These are phyloP conservation scores for Canna indica DNA, from an alignment of 176 grass and related monocot genomes.

Conservation along the genomic window DNA sequence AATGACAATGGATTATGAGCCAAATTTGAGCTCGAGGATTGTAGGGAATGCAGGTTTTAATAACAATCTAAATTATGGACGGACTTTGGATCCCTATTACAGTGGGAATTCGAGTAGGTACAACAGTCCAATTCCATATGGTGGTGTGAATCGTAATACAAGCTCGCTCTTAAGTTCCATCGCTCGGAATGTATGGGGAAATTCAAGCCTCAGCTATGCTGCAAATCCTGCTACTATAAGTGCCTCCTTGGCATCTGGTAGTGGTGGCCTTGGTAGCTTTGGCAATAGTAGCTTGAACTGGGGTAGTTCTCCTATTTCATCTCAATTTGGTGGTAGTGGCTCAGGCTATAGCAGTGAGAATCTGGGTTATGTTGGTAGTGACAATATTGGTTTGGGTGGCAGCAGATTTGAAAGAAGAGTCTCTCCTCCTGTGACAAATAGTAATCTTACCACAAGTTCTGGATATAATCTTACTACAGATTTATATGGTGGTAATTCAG, in stretches of 20 bases:
- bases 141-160: not conserved
- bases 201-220: constrained; percentile 3
- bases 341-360: constrained; percentile 27
- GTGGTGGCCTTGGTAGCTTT: not conserved
- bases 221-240: not conserved
- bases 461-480: not conserved
- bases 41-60: constrained; percentile 24
- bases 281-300: constrained; percentile 11
- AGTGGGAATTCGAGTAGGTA: constrained; percentile 5
- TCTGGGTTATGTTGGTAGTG: constrained; percentile 26
- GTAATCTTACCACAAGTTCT: not conserved
- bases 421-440: constrained; percentile 3
- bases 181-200: constrained; percentile 2
- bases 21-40: constrained; percentile 47
- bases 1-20: constrained; percentile 58
- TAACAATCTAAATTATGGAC: constrained; percentile 7
- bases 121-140: not conserved
- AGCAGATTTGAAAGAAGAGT: constrained; percentile 6
- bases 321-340: constrained; percentile 37
- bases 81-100: not conserved
- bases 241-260: not conserved
- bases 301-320: constrained; percentile 35
- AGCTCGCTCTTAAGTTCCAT: not conserved
- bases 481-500: not conserved
- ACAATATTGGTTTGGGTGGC: not conserved